Percentiles rank a stretch among this genome's conserved stretches.
phyloP scores from a whole-genome alignment of 495 filamentous ascomycete species.

The Hyaloscypha finlandica region DNA sequence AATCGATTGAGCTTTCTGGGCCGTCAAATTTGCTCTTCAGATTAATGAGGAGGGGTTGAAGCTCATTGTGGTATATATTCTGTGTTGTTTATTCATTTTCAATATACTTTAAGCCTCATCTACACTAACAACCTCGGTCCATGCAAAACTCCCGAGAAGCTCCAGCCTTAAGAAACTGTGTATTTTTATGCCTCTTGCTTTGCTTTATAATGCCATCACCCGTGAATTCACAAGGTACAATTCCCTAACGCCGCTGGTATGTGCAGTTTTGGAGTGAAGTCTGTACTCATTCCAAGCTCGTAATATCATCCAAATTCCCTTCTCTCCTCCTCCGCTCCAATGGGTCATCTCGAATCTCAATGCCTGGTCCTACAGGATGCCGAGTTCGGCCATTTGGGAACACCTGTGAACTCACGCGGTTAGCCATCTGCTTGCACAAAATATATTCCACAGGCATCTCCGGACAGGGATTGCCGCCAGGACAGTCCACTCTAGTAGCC shows the following conservation, averaged over 20 bases:
- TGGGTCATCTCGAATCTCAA: constrained; percentile 43
- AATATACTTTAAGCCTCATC: not conserved
- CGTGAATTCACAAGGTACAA: constrained; percentile 20
- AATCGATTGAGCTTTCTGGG: not conserved
- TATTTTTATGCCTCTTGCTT: constrained; percentile 4
- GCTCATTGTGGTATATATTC: not conserved
- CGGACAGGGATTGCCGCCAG: not conserved
- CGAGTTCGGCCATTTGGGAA: constrained; percentile 48
- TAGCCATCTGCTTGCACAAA: not conserved
- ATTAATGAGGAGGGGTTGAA: not conserved
- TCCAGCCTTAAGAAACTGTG: not conserved
- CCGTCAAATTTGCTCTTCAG: not conserved
- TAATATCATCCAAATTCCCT: constrained; percentile 44
- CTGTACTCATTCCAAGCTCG: constrained; percentile 49
- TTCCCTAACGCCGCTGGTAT: constrained; percentile 29
- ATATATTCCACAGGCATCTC: not conserved
- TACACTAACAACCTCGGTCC: not conserved
- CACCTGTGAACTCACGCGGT: constrained; percentile 36
- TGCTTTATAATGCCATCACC: not conserved
- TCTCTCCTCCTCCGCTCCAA: constrained; percentile 33
- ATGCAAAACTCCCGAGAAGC: not conserved
- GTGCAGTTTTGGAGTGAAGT: constrained; percentile 5
- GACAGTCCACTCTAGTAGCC: not conserved
- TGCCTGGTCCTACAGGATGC: constrained; percentile 53
- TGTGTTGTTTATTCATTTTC: not conserved